phyloP scores from a whole-genome alignment of 179 eudicot genomes.

The Dionaea muscipula region DNA sequence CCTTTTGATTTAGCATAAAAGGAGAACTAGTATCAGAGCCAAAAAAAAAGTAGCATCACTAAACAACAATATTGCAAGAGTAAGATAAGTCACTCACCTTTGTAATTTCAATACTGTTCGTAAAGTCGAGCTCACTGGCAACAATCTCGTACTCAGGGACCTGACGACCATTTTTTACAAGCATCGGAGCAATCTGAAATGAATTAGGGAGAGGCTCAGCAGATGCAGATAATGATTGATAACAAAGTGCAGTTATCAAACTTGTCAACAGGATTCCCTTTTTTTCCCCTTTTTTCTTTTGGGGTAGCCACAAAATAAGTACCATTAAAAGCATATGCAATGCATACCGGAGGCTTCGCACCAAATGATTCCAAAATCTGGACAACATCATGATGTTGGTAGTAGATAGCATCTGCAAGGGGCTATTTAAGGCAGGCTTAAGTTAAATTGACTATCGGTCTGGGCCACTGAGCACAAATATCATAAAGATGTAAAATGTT shows the following conservation, averaged over 20 bases:
- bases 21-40: no score
- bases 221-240: not conserved
- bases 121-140: constrained; percentile 32
- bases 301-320: not conserved
- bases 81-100: constrained; percentile 18
- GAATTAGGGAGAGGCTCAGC: not conserved
- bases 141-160: constrained; percentile 37
- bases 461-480: no score
- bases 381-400: constrained; percentile 27
- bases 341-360: constrained; percentile 29
- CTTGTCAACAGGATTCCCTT: not conserved
- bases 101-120: constrained; percentile 23
- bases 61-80: not conserved
- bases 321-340: not conserved
- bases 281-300: no score
- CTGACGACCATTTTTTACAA: constrained; percentile 17
- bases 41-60: no score
- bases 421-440: constrained; percentile 21
- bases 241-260: not conserved
- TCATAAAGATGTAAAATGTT: no score
- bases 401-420: constrained; percentile 36
- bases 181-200: constrained; percentile 30
- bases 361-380: constrained; percentile 36
- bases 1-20: no score
- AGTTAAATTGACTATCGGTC: no score